phyloP scores from a whole-genome alignment of 1,284 basidiomycete species.

The Trichosporon faecale region DNA sequence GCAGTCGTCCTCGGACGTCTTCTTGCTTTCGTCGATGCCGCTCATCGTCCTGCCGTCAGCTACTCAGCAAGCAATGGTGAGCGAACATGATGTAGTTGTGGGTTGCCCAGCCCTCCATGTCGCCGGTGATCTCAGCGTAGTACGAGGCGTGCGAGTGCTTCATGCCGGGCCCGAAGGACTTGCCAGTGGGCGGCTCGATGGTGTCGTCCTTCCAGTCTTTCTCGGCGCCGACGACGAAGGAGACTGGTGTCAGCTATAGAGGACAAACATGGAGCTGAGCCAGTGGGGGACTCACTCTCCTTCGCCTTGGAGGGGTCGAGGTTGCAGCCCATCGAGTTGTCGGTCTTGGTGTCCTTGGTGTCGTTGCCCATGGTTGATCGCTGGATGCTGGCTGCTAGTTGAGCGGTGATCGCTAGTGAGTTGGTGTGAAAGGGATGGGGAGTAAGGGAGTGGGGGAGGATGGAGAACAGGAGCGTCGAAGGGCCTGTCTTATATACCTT shows the following conservation, averaged over 20 bases:
- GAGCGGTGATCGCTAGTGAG: background rate
- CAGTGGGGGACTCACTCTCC: background rate
- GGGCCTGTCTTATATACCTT: background rate
- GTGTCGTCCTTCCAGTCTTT: background rate
- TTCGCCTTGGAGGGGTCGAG: conserved; percentile 6
- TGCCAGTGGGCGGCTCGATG: background rate
- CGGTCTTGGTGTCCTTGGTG: background rate
- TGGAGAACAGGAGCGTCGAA: background rate
- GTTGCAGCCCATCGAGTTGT: background rate
- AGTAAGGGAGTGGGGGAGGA: background rate
- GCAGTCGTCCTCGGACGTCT: background rate
- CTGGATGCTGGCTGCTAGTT: background rate
- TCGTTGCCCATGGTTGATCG: background rate
- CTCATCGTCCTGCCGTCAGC: background rate
- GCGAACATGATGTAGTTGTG: conserved; percentile 1
- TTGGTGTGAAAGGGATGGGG: background rate
- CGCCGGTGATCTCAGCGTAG: background rate
- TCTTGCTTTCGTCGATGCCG: background rate
- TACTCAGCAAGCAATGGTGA: background rate
- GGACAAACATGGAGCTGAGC: too few species aligned
- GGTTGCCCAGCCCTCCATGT: background rate
- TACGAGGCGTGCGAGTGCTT: background rate
- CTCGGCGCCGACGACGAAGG: background rate
- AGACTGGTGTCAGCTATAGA: background rate
- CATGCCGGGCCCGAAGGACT: background rate